Evolutionary conservation across 257 asterid genomes (phyloP), one percentile per base, ranked within the genome.

Genomic region (Nicotiana attenuata): DNA sequence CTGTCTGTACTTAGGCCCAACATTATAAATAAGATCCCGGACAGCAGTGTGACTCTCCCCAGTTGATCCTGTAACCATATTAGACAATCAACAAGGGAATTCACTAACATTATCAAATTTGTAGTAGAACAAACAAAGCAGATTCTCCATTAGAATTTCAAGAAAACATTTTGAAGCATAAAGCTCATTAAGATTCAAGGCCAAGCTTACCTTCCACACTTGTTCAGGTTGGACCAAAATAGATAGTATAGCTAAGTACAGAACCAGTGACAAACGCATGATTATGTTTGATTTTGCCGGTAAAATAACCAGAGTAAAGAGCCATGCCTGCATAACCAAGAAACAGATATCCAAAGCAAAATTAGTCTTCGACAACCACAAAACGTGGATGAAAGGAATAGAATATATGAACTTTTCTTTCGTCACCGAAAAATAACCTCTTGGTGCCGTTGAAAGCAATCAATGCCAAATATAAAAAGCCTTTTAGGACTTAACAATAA

Each of bases 11-110:
- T 85, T 82, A 96, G 89, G 52, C 93, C 98, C 92, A 92, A 77
- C 89, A 93, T 84, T 76, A 94, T 89, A 85, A 94, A 94, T 87
- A 96, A 90, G 91, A 96, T 82, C 73, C 93, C 94, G 61, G 93
- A 91, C 56, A 96, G 93, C 90, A 96, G 87, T 77, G 91, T 61
- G 85, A 93, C 97, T 85, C 98, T 95, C 79, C 98, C 98, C 84
- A 96, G 79, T 88, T 96, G 99, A 85, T 96, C 99, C 99, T 96
- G 89, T 90, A 87, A 89, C 83, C 90, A 88, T 80, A 89, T 89
- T 77, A 89, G 82, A 85, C 61, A 65, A 83, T 80, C 77, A 53
- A 68, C 87, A 88, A 89, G 89, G 87, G 77, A 85, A 31, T 65
- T 82, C 86, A 84, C 91, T 89, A 86, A 90, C 92, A 89, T 88